Conservation (phyloP, 2,329 filamentous ascomycete species). For the Colletotrichum sp. region DNA sequence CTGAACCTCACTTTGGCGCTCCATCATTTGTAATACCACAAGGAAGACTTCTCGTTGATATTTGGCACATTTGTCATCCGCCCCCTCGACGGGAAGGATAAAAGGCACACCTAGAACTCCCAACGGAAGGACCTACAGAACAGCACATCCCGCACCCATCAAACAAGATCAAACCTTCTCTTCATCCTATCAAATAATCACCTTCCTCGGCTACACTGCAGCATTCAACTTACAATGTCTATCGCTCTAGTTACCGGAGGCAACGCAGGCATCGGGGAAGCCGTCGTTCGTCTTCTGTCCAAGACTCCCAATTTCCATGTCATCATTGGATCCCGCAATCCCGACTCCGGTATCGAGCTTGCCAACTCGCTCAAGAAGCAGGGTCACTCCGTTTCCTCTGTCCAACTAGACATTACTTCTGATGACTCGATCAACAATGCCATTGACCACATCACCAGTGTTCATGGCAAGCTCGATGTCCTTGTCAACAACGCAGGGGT, state of each 20-base stretch:
- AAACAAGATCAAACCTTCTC: background rate
- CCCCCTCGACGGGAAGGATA: background rate
- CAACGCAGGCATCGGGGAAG: slow-evolving; percentile 15
- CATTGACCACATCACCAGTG: slow-evolving; percentile 22
- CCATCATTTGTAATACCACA: background rate
- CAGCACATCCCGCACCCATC: background rate
- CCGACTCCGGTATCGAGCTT: slow-evolving; percentile 26
- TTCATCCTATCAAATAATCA: background rate
- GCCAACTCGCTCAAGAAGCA: slow-evolving; percentile 26
- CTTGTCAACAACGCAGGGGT: slow-evolving; percentile 41
- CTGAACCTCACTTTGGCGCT: background rate
- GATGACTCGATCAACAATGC: slow-evolving; percentile 31
- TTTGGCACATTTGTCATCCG: background rate
- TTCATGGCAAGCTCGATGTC: slow-evolving; percentile 35
- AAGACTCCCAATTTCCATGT: slow-evolving; percentile 33
- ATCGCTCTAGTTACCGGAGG: slow-evolving; percentile 13
- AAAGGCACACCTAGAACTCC: background rate
- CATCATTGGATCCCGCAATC: slow-evolving; percentile 36
- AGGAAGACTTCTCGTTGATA: background rate
- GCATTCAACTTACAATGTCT: background rate
- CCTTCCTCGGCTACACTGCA: background rate
- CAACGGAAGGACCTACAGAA: background rate
- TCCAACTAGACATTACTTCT: slow-evolving; percentile 31
- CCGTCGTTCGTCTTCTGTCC: slow-evolving; percentile 24
- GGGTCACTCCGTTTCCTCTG: slow-evolving; percentile 27